Evolutionary conservation across 2,329 filamentous ascomycete species (phyloP).

Genomic region (Chrysoporthe puriensis): DNA sequence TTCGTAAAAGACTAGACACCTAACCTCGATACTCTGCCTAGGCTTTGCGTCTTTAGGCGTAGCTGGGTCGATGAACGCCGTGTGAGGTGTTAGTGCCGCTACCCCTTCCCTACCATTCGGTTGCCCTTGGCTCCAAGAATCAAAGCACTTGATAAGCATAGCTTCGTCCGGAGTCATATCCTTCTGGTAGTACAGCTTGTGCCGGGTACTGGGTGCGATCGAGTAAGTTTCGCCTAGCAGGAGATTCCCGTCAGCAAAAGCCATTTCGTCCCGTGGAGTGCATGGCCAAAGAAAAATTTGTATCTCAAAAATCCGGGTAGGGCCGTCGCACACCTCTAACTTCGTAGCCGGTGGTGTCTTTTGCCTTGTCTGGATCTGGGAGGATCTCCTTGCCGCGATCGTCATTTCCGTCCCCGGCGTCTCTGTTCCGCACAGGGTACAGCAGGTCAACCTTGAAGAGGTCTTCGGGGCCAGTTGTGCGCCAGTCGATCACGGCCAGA

Average conservation of each 20-base stretch:
- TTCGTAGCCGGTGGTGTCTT: constrained; percentile 64
- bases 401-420: constrained; percentile 46
- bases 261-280: not conserved
- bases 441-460: constrained; percentile 65
- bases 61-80: constrained; percentile 58
- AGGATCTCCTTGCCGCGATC: constrained; percentile 62
- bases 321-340: constrained; percentile 42
- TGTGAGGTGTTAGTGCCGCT: constrained; percentile 54
- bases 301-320: not conserved
- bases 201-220: constrained; percentile 59
- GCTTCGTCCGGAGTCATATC: constrained; percentile 64
- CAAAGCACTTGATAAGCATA: constrained; percentile 57
- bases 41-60: constrained; percentile 50
- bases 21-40: constrained; percentile 67
- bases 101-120: constrained; percentile 44
- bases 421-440: constrained; percentile 54
- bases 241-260: constrained; percentile 1
- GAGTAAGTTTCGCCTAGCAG: constrained; percentile 62
- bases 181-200: constrained; percentile 68
- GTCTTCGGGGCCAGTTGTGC: constrained; percentile 59
- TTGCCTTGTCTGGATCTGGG: constrained; percentile 48
- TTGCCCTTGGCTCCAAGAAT: constrained; percentile 47
- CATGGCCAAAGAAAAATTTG: too few relatives aligned
- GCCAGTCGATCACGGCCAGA: constrained; percentile 68
- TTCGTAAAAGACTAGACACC: constrained; percentile 65